Conservation (phyloP, 1,284 basidiomycete species). For the Sphagnurus paluster region DNA sequence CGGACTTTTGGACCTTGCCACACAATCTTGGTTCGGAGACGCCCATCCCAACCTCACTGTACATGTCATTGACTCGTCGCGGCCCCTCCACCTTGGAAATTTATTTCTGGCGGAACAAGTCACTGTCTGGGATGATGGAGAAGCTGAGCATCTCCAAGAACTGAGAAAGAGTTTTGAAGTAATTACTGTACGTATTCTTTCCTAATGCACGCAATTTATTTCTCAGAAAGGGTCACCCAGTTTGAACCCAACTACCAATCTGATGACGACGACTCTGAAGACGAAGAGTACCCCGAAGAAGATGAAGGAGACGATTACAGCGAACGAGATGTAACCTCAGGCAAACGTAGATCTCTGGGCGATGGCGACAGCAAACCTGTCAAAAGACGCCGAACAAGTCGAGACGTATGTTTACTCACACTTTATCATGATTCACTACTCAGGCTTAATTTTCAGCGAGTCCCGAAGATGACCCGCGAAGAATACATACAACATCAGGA, state of each 20-base stretch:
- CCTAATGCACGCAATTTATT: constrained; percentile 5
- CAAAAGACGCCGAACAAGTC: constrained; percentile 52
- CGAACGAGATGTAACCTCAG: constrained; percentile 42
- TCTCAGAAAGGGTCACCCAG: constrained; percentile 37
- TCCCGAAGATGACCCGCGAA: constrained; percentile 62
- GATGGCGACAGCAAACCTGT: constrained; percentile 38
- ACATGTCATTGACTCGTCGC: constrained; percentile 93
- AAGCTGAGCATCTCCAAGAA: constrained; percentile 61
- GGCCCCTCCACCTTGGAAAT: constrained; percentile 90
- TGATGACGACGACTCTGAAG: constrained; percentile 40
- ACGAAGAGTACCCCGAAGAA: constrained; percentile 12
- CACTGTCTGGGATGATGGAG: constrained; percentile 90
- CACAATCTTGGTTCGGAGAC: constrained; percentile 72
- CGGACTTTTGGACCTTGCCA: constrained; percentile 81
- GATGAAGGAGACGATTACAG: constrained; percentile 47
- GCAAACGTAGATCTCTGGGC: constrained; percentile 58
- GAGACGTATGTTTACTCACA: constrained; percentile 42
- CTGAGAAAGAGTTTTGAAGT: constrained; percentile 79
- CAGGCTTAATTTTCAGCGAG: constrained; percentile 20
- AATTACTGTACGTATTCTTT: constrained; percentile 54
- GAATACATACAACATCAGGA: constrained; percentile 65
- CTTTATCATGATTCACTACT: not conserved
- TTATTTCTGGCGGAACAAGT: constrained; percentile 82
- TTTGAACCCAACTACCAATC: constrained; percentile 74
- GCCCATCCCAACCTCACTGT: constrained; percentile 63